Percentiles rank a stretch among this genome's conserved stretches.
Conservation (phyloP, 1,139 yeast genomes). For the Candida pseudocylindracea region DNA sequence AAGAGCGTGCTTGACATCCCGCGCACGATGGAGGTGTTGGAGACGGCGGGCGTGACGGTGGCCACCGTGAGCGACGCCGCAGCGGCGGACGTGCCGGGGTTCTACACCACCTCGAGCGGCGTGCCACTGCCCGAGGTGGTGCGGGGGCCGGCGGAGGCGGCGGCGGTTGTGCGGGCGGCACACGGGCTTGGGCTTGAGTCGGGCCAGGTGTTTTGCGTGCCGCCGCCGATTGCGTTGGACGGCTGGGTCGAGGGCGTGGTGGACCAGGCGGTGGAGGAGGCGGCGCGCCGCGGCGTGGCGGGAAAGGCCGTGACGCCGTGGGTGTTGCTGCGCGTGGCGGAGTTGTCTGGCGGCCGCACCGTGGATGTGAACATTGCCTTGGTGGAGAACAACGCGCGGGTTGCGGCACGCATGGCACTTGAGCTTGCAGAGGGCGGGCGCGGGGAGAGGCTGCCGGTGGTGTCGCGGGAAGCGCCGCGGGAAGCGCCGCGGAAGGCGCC, state of each 20-base stretch:
- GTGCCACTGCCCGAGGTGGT: slow-evolving; percentile 48
- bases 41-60: slow-evolving; percentile 64
- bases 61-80: slow-evolving; percentile 22
- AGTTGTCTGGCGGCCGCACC: slow-evolving; percentile 44
- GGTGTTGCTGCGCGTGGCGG: slow-evolving; percentile 39
- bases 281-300: slow-evolving; percentile 23
- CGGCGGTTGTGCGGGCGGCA: slow-evolving; percentile 32
- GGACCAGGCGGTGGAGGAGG: slow-evolving; percentile 32
- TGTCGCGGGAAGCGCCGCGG: not conserved
- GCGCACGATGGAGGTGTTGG: slow-evolving; percentile 66
- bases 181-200: slow-evolving; percentile 27
- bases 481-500: not conserved
- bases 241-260: slow-evolving; percentile 26
- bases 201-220: slow-evolving; percentile 58
- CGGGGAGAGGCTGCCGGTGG: not conserved
- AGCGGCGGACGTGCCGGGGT: slow-evolving; percentile 44
- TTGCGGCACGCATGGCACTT: slow-evolving; percentile 47
- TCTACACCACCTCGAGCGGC: slow-evolving; percentile 61
- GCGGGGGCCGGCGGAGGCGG: slow-evolving; percentile 29
- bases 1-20: slow-evolving; percentile 67
- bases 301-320: slow-evolving; percentile 77
- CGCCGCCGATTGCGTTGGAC: too few species aligned
- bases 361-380: slow-evolving; percentile 53
- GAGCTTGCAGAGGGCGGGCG: slow-evolving; percentile 5
- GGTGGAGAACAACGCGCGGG: slow-evolving; percentile 53